Evolutionary conservation across 2,329 filamentous ascomycete genomes (phyloP), one percentile per base, ranked within the genome.

Genomic region (Fusarium miscanthi): DNA sequence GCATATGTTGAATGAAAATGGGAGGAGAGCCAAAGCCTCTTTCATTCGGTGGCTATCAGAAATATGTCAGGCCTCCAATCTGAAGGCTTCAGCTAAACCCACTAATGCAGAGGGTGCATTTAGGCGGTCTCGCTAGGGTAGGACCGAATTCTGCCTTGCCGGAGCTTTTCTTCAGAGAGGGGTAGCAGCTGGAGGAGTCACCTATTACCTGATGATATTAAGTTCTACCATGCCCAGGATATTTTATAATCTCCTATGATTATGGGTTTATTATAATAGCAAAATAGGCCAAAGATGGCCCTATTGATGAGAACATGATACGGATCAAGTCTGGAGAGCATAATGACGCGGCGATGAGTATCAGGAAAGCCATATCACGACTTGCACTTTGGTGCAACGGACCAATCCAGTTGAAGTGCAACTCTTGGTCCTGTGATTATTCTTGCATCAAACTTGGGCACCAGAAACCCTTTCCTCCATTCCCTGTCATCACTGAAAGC

Each of bases 401-500:
- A 9, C 19, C 14, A 40, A 40, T 30, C 2, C 8, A 30, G 5
- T 13, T 13, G 2, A 40, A 53, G 19, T 53, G 14, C 51, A 30
- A 27, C 0, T 37, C 1, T 35, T 27, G 31, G 23, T 19, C 23
- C 5, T 37, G 17, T 27, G 54, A 38, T 33, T 30, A 43, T 31
- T 13, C 16, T 43, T 25, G n/a, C 35, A 17, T n/a, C 14, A 17
- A 30, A 16, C 1, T 40, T 30, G 25, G 13, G 13, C 10, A 9
- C 5, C 35, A n/a, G 7, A 21, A 27, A 11, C 21, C 33, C 10
- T 16, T 38, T 4, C 8, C 6, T 4, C 9, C 13, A 7, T 27
- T 25, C 14, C 13, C 3, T 1, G 1, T 33, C 38, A 31, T 23
- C 8, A 10, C 21, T 3, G 1, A 40, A 21, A 31, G 0, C 33